These are phyloP conservation scores for Russula sp. DNA, from an alignment of 768 basidiomycete species.

Conservation along the genomic window DNA sequence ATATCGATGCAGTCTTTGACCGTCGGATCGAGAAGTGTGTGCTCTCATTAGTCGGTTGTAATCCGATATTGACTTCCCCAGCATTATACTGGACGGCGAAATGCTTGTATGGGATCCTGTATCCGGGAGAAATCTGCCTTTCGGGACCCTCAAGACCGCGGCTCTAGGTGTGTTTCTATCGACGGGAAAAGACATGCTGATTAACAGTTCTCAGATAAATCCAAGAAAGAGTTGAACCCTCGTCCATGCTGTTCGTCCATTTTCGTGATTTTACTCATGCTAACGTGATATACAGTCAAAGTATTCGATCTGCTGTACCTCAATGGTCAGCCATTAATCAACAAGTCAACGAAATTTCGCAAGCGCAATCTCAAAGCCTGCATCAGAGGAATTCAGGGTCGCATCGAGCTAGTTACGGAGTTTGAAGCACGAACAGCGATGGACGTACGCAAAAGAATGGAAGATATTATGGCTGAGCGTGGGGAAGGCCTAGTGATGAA, in stretches of 20 bases:
- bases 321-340: constrained; percentile 75
- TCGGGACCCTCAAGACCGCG: constrained; percentile 91
- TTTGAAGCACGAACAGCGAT: constrained; percentile 73
- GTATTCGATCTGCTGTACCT: constrained; percentile 92
- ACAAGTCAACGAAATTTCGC: constrained; percentile 67
- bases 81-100: constrained; percentile 94
- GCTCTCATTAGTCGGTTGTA: neutral
- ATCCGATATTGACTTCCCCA: constrained; percentile 35
- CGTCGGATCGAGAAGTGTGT: constrained; percentile 76
- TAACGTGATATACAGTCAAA: constrained; percentile 62
- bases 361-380: constrained; percentile 73
- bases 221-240: constrained; percentile 66
- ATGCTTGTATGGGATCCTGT: constrained; percentile 98
- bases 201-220: constrained; percentile 52
- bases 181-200: constrained; percentile 3
- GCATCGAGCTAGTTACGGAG: constrained; percentile 75
- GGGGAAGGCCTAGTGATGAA: constrained; percentile 96
- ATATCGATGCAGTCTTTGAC: constrained; percentile 74
- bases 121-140: constrained; percentile 82
- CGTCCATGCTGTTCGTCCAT: constrained; percentile 81
- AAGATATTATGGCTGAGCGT: constrained; percentile 74
- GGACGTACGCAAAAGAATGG: constrained; percentile 78
- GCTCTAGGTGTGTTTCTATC: constrained; percentile 57
- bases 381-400: constrained; percentile 66
- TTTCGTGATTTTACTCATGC: neutral